Conservation (phyloP, 129 eudicot species). For the Rutidosis leptorrhynchoides region DNA sequence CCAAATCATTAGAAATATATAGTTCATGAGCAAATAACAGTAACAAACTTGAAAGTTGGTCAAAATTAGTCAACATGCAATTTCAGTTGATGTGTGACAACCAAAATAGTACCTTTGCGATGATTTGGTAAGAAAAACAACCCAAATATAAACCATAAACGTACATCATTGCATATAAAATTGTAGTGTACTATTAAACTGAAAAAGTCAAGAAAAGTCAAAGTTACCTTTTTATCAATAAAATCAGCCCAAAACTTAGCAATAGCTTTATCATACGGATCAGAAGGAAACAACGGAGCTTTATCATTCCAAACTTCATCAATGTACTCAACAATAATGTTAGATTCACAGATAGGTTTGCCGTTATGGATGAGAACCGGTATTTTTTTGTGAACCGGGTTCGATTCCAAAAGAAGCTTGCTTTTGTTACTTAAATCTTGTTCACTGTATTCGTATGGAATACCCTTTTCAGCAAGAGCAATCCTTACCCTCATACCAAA, state of each 20-base stretch:
- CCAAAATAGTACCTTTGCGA: too few relatives aligned
- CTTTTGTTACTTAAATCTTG: constrained; percentile 44
- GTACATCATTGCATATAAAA: neutral
- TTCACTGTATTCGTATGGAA: constrained; percentile 34
- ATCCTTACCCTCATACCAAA: constrained; percentile 49
- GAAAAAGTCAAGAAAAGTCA: neutral
- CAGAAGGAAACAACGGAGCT: constrained; percentile 43
- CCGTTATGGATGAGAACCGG: constrained; percentile 56
- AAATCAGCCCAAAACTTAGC: constrained; percentile 57
- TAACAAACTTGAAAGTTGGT: neutral
- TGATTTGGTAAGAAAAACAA: neutral
- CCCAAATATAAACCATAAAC: neutral
- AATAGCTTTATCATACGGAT: constrained; percentile 38
- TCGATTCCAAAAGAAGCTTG: constrained; percentile 37
- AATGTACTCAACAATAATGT: constrained; percentile 41
- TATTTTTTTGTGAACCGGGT: constrained; percentile 47
- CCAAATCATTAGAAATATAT: neutral
- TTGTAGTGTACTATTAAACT: neutral
- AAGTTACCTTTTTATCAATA: constrained; percentile 44
- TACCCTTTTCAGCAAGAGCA: constrained; percentile 52
- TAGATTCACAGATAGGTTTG: constrained; percentile 45
- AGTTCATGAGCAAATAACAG: neutral
- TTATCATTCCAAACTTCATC: constrained; percentile 51
- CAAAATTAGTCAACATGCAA: neutral
- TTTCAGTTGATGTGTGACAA: neutral